Conservation (phyloP, 2,329 filamentous ascomycete genomes). For the Chaetothyriales sp. region DNA sequence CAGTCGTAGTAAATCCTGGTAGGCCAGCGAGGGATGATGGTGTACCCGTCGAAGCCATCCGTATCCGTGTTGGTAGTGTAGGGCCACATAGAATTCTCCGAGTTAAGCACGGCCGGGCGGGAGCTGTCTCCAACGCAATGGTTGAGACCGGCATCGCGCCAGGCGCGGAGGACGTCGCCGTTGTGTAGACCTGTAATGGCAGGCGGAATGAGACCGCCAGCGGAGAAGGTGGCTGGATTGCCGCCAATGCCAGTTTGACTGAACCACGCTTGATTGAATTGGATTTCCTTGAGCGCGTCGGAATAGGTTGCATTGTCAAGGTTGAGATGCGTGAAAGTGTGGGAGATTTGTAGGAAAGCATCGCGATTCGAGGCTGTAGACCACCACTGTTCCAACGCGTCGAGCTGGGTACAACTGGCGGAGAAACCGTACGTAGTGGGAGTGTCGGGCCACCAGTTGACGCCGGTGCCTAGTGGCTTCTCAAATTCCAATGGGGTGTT, state of each 20-base stretch:
- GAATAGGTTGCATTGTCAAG: constrained; percentile 47
- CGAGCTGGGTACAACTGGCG: constrained; percentile 36
- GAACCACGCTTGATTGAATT: constrained; percentile 48
- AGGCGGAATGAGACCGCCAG: constrained; percentile 46
- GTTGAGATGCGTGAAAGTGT: constrained; percentile 48
- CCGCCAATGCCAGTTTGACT: constrained; percentile 29
- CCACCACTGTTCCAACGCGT: constrained; percentile 43
- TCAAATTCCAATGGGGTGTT: constrained; percentile 37
- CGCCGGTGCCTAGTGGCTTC: constrained; percentile 39
- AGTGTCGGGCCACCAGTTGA: constrained; percentile 34
- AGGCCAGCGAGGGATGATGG: constrained; percentile 47
- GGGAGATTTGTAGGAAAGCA: constrained; percentile 45
- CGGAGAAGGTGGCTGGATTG: constrained; percentile 35
- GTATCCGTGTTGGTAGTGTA: constrained; percentile 37
- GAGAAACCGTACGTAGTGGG: constrained; percentile 37
- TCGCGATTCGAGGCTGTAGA: constrained; percentile 36
- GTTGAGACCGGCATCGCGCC: constrained; percentile 45
- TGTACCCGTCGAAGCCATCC: constrained; percentile 44
- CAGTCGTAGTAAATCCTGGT: constrained; percentile 54
- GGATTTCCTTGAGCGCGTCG: constrained; percentile 44
- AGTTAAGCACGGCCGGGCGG: constrained; percentile 40
- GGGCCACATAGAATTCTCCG: constrained; percentile 41
- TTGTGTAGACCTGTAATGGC: constrained; percentile 53
- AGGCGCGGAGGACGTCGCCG: constrained; percentile 47
- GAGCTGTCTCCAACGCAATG: constrained; percentile 54